Conservation (phyloP, 2,329 filamentous ascomycete genomes). For the Paramyrothecium roridum region DNA sequence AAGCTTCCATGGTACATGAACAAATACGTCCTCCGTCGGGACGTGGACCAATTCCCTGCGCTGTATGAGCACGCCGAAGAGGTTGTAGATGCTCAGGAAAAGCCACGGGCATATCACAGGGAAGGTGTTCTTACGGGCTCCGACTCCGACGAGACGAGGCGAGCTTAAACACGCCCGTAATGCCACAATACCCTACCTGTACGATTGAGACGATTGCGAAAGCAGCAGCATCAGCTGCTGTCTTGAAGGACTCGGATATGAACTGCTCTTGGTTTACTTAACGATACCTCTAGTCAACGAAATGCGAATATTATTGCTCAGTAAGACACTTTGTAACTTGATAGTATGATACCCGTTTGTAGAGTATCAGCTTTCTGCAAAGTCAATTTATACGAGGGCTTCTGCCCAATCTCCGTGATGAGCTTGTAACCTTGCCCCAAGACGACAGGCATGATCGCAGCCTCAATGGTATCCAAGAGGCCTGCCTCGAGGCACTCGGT, state of each 20-base stretch:
- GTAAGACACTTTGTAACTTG: background rate
- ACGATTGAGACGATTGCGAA: too few relatives aligned
- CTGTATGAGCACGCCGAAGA: constrained; percentile 24
- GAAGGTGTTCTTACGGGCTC: background rate
- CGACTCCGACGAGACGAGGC: background rate
- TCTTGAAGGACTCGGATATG: too few relatives aligned
- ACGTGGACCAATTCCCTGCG: constrained; percentile 24
- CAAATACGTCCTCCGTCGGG: constrained; percentile 21
- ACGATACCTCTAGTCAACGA: too few relatives aligned
- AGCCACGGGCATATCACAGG: background rate
- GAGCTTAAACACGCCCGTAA: background rate
- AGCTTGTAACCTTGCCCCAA: constrained; percentile 20
- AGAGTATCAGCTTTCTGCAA: background rate
- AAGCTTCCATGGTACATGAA: constrained; percentile 29
- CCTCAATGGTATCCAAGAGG: constrained; percentile 26
- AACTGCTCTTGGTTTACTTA: too few relatives aligned
- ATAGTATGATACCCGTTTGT: background rate
- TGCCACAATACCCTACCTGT: too few relatives aligned
- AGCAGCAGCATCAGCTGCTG: too few relatives aligned
- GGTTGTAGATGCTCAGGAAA: background rate
- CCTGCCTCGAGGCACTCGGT: constrained; percentile 20
- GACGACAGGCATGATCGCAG: constrained; percentile 18
- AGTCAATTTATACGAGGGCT: background rate
- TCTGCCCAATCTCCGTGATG: background rate
- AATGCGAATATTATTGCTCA: too few relatives aligned